Base-by-base conservation (phyloP, 2,329 filamentous ascomycete species). In the Fusarium multiceps region DNA sequence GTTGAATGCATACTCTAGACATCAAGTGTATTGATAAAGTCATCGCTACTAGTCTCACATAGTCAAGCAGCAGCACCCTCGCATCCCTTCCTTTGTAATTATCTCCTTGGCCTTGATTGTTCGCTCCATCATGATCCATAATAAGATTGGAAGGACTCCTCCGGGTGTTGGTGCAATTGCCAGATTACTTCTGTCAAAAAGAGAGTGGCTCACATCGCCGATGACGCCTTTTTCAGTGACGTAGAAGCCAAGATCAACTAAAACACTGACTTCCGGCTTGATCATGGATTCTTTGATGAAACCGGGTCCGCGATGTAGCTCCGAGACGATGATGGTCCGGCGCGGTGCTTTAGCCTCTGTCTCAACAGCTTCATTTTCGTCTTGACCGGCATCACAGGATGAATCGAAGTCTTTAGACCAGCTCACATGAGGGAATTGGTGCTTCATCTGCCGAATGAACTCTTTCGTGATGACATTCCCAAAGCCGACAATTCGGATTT, bases 71-170 rank as follows among this genome's bases (percentile, higher is more conserved):
- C 25, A 14, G 18, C 27, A 18, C 10, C 37, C 37, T 34, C 13
- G 8, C 18, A 8, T 0, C 13, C 13, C 55, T 14, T 21, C 45
- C 4, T 34, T 27, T 4, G 1, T 1, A 7, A 43, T 14, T 1
- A 14, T 11, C 2, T 51, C 21, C 37, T 43, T 57, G 9, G 55
- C 34, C 46, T 32, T 57, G 1, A 51, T 51, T 23, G 55, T 57
- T 3, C 55, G 37, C 45, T 57, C 55, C 55, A 57, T 57, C 55
- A 57, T 57, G 8, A 57, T 43, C 55, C 55, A 57, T 7, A 27
- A 43, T 3, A 57, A 18, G 1, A 57, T 57, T 2, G 55, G 55
- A 9, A 57, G 18, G 2, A 57, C 21, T 27, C 55, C 55, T 27
- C 55, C 55, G 0, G 55, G 55, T 27, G 55, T 57, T 9, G 55